A percentile compares a stretch with the other conserved stretches of the same genome.
These are phyloP conservation scores for Dothistroma pini DNA, from an alignment of 2,329 filamentous ascomycete species.

Conservation along the genomic window DNA sequence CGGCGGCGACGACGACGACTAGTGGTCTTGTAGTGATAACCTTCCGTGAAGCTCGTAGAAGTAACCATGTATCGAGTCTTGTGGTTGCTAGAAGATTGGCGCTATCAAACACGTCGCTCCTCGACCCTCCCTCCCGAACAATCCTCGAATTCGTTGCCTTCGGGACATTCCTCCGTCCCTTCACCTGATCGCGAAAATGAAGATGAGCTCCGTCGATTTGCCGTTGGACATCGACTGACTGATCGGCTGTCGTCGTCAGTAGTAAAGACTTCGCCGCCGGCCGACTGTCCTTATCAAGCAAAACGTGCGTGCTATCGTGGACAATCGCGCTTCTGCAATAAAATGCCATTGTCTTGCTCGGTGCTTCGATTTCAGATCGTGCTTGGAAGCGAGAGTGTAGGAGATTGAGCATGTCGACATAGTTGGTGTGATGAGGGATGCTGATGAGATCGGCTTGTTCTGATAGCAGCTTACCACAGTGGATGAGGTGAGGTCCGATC, in stretches of 20 bases:
- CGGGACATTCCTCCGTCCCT: neutral
- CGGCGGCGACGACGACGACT: neutral
- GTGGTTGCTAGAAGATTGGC: neutral
- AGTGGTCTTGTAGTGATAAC: too few relatives aligned
- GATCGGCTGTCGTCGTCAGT: neutral
- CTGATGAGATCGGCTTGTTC: slow-evolving; percentile 3
- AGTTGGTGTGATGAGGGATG: neutral
- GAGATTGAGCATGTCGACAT: neutral
- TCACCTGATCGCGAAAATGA: neutral
- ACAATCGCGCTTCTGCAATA: neutral
- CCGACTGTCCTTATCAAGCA: neutral
- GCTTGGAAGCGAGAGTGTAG: slow-evolving; percentile 2
- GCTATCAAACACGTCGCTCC: neutral
- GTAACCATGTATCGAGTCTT: neutral
- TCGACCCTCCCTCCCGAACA: neutral
- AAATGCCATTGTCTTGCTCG: neutral
- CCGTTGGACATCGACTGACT: neutral
- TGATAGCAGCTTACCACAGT: neutral
- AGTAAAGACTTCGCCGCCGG: neutral
- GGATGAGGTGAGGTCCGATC: neutral
- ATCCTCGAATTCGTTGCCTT: neutral
- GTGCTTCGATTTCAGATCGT: slow-evolving; percentile 1
- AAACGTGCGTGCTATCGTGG: neutral
- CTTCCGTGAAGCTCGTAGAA: neutral
- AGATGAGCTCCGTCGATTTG: neutral